These are phyloP conservation scores for Penicillium cinerascens DNA, from an alignment of 495 filamentous ascomycete genomes.

Conservation along the genomic window DNA sequence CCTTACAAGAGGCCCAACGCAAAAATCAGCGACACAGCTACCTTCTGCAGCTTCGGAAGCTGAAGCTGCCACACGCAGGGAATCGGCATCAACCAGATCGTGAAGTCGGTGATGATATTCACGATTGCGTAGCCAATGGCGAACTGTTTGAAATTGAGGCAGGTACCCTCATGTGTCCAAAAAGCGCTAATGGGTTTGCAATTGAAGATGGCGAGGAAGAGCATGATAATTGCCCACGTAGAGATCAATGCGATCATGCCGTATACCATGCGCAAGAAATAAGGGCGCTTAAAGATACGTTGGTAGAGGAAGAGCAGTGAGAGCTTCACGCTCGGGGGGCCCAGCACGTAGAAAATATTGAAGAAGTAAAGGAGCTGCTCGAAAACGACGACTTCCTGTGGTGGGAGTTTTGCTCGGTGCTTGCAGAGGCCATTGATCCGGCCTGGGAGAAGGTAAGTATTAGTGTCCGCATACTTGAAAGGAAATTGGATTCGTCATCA, in stretches of 20 bases:
- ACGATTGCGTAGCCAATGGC: conserved; percentile 13
- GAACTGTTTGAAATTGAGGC: conserved; percentile 8
- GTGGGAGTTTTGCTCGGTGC: too few relatives aligned
- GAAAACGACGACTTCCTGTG: too few relatives aligned
- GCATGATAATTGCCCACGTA: conserved; percentile 6
- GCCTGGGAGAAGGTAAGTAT: too few relatives aligned
- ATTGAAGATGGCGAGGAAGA: conserved; percentile 10
- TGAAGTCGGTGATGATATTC: conserved; percentile 34
- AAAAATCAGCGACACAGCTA: conserved; percentile 37
- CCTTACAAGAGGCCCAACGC: conserved; percentile 34
- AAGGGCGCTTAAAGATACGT: too few relatives aligned
- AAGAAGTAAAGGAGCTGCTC: too few relatives aligned
- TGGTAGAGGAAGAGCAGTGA: too few relatives aligned
- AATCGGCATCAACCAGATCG: conserved; percentile 40
- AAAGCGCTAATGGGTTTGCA: conserved; percentile 13
- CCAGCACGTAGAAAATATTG: too few relatives aligned
- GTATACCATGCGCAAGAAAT: conserved; percentile 1
- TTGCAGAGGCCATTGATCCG: too few relatives aligned
- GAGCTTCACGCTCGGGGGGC: too few relatives aligned
- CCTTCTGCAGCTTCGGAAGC: conserved; percentile 27
- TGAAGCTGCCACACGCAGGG: conserved; percentile 35
- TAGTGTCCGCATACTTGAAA: too few relatives aligned
- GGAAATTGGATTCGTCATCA: too few relatives aligned
- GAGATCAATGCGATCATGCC: conserved; percentile 1
- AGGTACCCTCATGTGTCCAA: conserved; percentile 9